Conservation (phyloP, 2,329 filamentous ascomycete genomes). For the Claviceps arundinis region DNA sequence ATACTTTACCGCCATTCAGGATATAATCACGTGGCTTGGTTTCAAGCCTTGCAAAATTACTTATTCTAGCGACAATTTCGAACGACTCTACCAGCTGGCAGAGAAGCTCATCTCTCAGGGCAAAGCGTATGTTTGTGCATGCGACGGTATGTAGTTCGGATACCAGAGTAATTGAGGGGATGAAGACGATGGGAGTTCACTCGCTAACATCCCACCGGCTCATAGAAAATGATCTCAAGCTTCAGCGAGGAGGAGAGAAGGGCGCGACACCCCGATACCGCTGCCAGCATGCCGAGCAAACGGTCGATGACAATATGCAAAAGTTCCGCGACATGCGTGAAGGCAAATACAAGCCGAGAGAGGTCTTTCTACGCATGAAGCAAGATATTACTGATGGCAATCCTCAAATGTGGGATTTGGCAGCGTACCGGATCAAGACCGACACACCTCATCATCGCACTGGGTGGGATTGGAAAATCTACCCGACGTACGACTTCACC, state of each 20-base stretch:
- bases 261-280: slow-evolving; percentile 58
- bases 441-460: slow-evolving; percentile 63
- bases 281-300: slow-evolving; percentile 66
- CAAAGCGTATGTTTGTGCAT: slow-evolving; percentile 71
- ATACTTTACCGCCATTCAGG: slow-evolving; percentile 80
- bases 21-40: slow-evolving; percentile 76
- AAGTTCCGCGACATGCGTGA: slow-evolving; percentile 87
- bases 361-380: slow-evolving; percentile 87
- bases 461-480: slow-evolving; percentile 76
- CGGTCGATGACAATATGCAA: slow-evolving; percentile 59
- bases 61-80: slow-evolving; percentile 78
- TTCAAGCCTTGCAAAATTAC: slow-evolving; percentile 43
- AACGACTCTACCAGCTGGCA: slow-evolving; percentile 68
- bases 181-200: not conserved
- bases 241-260: slow-evolving; percentile 68
- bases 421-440: slow-evolving; percentile 74
- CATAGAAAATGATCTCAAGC: slow-evolving; percentile 63
- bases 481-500: slow-evolving; percentile 88
- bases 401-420: slow-evolving; percentile 93
- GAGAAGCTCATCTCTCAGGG: slow-evolving; percentile 64
- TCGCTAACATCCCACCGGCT: not conserved
- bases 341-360: slow-evolving; percentile 74
- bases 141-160: slow-evolving; percentile 45
- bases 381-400: slow-evolving; percentile 74
- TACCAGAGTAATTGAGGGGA: not conserved